Conservation (phyloP, 768 basidiomycete species). For the Mycena floridula region DNA sequence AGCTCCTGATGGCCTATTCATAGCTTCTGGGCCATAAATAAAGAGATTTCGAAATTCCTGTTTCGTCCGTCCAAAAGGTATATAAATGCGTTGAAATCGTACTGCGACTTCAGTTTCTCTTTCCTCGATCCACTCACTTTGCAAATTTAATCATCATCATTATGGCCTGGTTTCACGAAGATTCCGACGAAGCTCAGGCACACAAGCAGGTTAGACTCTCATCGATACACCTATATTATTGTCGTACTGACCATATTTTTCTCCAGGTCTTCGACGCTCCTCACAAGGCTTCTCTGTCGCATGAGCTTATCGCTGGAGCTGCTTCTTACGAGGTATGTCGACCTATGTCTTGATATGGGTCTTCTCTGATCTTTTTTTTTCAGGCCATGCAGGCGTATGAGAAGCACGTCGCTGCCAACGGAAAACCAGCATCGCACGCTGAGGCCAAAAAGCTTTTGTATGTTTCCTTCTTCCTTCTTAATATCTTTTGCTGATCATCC, state of each 20-base stretch:
- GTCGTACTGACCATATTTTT: background rate
- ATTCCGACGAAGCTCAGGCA: slow-evolving; percentile 32
- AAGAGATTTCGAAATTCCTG: no score
- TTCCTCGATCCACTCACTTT: background rate
- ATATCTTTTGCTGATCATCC: background rate
- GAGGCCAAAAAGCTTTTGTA: background rate
- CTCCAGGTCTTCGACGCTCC: slow-evolving; percentile 26
- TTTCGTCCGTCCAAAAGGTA: no score
- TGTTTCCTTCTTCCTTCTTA: background rate
- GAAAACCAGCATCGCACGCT: background rate
- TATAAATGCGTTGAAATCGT: no score
- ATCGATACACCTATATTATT: background rate
- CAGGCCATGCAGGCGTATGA: background rate
- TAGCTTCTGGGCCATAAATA: no score
- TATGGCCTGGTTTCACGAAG: slow-evolving; percentile 39
- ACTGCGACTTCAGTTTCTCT: no score
- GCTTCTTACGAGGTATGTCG: background rate
- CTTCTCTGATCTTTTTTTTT: no score
- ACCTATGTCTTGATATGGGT: no score
- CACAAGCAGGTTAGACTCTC: slow-evolving; percentile 24
- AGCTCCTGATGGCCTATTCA: no score
- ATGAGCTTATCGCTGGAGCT: slow-evolving; percentile 19
- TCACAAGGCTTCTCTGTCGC: slow-evolving; percentile 34
- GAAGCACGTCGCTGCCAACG: background rate
- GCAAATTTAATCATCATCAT: no score